Conservation (phyloP, 768 basidiomycete genomes). For the Calocera cornea region DNA sequence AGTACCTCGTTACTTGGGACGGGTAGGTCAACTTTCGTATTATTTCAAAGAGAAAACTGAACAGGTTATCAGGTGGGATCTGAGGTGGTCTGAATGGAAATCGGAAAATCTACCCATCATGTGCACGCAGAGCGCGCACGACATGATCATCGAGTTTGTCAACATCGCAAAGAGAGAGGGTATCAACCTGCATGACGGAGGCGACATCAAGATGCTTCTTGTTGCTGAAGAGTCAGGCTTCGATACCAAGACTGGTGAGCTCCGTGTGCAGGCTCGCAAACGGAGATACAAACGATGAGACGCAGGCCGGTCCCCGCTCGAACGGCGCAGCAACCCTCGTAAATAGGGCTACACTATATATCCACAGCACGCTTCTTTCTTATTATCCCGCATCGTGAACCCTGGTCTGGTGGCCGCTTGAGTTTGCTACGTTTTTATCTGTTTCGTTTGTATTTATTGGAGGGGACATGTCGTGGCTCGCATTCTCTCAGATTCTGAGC, state of each 20-base stretch:
- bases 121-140: background rate
- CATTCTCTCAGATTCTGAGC: no score
- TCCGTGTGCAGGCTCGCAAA: background rate
- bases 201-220: background rate
- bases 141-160: background rate
- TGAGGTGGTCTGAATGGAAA: background rate
- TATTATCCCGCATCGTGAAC: no score
- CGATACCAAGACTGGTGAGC: background rate
- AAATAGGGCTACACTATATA: no score
- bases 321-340: no score
- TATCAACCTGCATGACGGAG: background rate
- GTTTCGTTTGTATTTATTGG: no score
- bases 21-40: background rate
- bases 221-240: background rate
- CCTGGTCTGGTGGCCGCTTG: no score
- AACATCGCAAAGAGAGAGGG: background rate
- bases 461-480: no score
- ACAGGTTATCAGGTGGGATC: background rate
- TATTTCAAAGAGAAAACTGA: background rate
- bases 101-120: background rate
- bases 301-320: no score
- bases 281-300: no score
- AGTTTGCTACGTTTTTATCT: no score
- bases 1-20: background rate
- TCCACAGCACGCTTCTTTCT: no score